Conservation (phyloP, 2,329 filamentous ascomycete species). For the Ilyonectria robusta region DNA sequence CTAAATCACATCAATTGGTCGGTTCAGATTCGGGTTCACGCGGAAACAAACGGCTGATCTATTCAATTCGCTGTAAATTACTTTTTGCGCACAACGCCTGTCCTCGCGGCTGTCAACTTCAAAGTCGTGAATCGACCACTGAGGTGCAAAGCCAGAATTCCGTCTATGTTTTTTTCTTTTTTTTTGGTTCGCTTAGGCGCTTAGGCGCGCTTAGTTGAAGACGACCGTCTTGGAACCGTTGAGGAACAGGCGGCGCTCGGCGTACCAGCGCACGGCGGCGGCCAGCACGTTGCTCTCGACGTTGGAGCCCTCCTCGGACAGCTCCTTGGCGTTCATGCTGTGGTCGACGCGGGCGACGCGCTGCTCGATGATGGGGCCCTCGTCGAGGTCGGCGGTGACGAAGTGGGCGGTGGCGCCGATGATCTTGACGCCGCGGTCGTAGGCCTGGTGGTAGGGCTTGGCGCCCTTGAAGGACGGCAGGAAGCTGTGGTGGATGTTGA, state of each 20-base stretch:
- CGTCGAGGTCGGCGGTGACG: conserved; percentile 86
- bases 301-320: conserved; percentile 85
- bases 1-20: neutral
- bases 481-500: conserved; percentile 94
- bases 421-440: conserved; percentile 89
- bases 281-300: conserved; percentile 88
- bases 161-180: neutral
- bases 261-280: conserved; percentile 87
- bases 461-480: conserved; percentile 90
- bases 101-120: neutral
- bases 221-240: conserved; percentile 87
- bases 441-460: conserved; percentile 90
- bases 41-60: neutral
- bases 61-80: conserved; percentile 13
- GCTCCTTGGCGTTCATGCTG: conserved; percentile 79
- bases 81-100: conserved; percentile 3
- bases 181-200: neutral
- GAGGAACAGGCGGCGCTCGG: conserved; percentile 82
- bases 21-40: neutral
- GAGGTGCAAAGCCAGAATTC: neutral
- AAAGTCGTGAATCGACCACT: neutral
- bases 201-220: conserved; percentile 61
- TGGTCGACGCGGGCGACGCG: conserved; percentile 84
- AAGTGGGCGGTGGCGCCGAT: conserved; percentile 90
- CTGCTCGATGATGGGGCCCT: conserved; percentile 92